phyloP scores from a whole-genome alignment of 2,329 filamentous ascomycete genomes.

The Calonectria hongkongensis region DNA sequence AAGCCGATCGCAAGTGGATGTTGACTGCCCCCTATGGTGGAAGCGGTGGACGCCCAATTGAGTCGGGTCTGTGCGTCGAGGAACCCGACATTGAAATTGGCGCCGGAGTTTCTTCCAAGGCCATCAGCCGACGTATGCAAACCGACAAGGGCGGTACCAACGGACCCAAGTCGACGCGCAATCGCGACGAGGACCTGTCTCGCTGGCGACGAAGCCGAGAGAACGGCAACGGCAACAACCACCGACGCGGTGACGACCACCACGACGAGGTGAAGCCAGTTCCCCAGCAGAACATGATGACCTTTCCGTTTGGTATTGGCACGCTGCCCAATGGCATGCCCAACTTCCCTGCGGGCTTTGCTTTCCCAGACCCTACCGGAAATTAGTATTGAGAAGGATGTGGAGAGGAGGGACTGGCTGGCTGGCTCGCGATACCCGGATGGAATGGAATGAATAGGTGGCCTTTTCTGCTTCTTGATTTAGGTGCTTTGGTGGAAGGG shows the following conservation, averaged over 20 bases:
- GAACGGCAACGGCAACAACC: slow-evolving; percentile 41
- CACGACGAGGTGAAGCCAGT: slow-evolving; percentile 43
- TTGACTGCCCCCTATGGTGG: slow-evolving; percentile 94
- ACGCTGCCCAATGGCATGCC: slow-evolving; percentile 66
- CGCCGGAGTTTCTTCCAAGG: slow-evolving; percentile 96
- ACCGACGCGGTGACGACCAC: slow-evolving; percentile 47
- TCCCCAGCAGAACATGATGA: slow-evolving; percentile 49
- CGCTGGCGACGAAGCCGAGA: slow-evolving; percentile 60
- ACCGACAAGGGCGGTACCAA: slow-evolving; percentile 80
- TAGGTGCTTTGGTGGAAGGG: slow-evolving; percentile 22
- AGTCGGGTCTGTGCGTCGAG: slow-evolving; percentile 90
- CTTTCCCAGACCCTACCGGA: slow-evolving; percentile 60
- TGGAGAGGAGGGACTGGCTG: slow-evolving; percentile 32
- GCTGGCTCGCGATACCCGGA: slow-evolving; percentile 38
- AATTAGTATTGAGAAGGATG: slow-evolving; percentile 35
- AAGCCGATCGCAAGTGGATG: slow-evolving; percentile 98
- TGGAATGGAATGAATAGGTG: slow-evolving; percentile 30
- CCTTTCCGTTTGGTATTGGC: slow-evolving; percentile 64
- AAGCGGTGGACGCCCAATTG: slow-evolving; percentile 88
- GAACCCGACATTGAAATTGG: slow-evolving; percentile 99
- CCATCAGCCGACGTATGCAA: slow-evolving; percentile 81
- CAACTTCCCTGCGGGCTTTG: slow-evolving; percentile 63
- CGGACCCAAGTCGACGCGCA: slow-evolving; percentile 78
- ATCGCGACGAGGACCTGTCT: slow-evolving; percentile 61
- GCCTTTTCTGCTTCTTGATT: slow-evolving; percentile 28